Percentiles rank a stretch among this genome's conserved stretches.
Conservation (phyloP, 768 basidiomycete species). For the Clathrus columnatus region DNA sequence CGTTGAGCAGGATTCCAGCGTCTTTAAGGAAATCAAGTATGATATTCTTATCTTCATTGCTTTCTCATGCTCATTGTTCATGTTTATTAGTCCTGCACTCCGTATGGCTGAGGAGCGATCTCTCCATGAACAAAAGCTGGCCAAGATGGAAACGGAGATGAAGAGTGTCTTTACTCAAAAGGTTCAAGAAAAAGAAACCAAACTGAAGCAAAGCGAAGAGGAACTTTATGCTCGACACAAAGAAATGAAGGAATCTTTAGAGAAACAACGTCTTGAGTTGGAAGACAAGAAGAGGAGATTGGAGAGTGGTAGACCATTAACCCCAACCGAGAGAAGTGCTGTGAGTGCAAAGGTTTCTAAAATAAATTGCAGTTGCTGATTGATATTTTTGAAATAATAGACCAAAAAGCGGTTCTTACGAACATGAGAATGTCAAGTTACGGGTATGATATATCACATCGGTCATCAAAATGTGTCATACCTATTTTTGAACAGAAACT, state of each 20-base stretch:
- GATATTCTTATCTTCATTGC: conserved; percentile 23
- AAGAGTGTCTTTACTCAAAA: conserved; percentile 99
- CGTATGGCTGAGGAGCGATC: conserved; percentile 94
- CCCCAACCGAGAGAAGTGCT: conserved; percentile 77
- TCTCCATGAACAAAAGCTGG: conserved; percentile 92
- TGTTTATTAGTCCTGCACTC: conserved; percentile 68
- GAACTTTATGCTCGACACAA: conserved; percentile 97
- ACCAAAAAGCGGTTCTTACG: conserved; percentile 74
- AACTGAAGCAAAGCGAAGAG: conserved; percentile 98
- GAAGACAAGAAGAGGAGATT: conserved; percentile 98
- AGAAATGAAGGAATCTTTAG: conserved; percentile 99
- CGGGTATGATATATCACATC: background rate
- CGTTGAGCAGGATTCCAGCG: conserved; percentile 91
- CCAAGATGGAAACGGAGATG: conserved; percentile 99
- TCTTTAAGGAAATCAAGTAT: conserved; percentile 99
- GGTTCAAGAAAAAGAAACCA: conserved; percentile 98
- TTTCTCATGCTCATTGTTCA: background rate
- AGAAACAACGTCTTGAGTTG: conserved; percentile 90
- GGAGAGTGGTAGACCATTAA: conserved; percentile 89
- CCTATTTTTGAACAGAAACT: background rate
- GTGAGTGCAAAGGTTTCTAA: conserved; percentile 36
- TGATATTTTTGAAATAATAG: conserved; percentile 33
- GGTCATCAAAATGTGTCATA: background rate
- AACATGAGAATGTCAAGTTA: conserved; percentile 31
- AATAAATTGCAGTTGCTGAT: conserved; percentile 12